These are phyloP conservation scores for Lunasporangiospora selenospora DNA, from an alignment of 192 early-diverging fungal species.

Conservation along the genomic window DNA sequence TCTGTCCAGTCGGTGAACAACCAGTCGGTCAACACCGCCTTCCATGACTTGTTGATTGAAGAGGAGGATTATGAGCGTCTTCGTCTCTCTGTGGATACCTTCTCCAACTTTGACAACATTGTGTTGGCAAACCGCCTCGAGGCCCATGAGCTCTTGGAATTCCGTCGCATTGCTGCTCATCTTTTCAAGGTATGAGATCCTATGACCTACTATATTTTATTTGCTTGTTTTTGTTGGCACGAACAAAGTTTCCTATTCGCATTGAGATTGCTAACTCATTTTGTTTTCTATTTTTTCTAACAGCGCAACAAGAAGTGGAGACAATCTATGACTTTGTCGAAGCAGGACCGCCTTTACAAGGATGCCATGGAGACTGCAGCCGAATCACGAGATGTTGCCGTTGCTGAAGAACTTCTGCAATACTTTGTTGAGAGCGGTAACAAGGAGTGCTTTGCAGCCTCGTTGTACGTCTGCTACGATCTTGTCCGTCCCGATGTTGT, in stretches of 20 bases:
- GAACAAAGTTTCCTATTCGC: no score
- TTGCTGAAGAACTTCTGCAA: slow-evolving; percentile 93
- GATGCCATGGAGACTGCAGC: slow-evolving; percentile 99
- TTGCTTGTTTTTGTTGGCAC: no score
- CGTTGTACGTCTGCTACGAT: slow-evolving; percentile 95
- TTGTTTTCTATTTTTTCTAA: no score
- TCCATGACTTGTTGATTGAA: slow-evolving; percentile 97
- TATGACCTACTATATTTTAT: no score
- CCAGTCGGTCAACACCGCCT: slow-evolving; percentile 92
- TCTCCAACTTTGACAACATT: slow-evolving; percentile 95
- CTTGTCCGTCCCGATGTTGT: slow-evolving; percentile 92
- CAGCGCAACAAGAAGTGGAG: slow-evolving; percentile 96
- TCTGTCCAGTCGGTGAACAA: slow-evolving; percentile 95
- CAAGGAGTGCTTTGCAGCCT: slow-evolving; percentile 94
- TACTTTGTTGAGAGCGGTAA: slow-evolving; percentile 95
- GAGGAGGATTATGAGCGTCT: slow-evolving; percentile 96
- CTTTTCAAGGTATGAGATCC: no score
- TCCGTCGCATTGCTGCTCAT: slow-evolving; percentile 96
- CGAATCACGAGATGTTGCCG: slow-evolving; percentile 85
- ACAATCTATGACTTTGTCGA: slow-evolving; percentile 93
- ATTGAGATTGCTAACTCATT: no score
- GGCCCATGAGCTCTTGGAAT: slow-evolving; percentile 96
- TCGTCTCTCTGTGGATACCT: slow-evolving; percentile 93
- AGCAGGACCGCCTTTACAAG: slow-evolving; percentile 97
- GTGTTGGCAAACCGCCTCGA: slow-evolving; percentile 91